phyloP scores from a whole-genome alignment of 352 stramenopile genomes.

The Phytophthora hybrid region DNA sequence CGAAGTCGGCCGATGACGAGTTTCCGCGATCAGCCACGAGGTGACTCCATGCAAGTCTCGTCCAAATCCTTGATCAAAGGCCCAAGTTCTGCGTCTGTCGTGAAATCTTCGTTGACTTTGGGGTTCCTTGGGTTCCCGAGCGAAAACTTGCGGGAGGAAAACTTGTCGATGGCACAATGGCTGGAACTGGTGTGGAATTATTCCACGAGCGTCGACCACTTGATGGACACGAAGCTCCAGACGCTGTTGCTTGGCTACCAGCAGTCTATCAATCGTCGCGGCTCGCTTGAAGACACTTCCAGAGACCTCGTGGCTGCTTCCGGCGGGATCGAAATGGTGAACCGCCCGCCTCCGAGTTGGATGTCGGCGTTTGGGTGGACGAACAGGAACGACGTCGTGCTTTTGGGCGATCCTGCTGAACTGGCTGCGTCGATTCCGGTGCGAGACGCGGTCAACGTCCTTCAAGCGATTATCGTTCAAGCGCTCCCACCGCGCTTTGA shows the following conservation, averaged over 20 bases:
- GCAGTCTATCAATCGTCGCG: conserved; percentile 5
- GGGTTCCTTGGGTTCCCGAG: conserved; percentile 37
- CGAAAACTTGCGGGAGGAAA: conserved; percentile 14
- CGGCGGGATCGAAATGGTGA: background rate
- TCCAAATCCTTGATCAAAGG: conserved; percentile 11
- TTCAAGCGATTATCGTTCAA: conserved; percentile 28
- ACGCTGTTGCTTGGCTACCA: conserved; percentile 21
- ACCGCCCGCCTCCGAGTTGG: conserved; percentile 16
- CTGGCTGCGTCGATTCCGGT: conserved; percentile 9
- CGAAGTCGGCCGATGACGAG: conserved; percentile 22
- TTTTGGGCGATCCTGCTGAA: conserved; percentile 6
- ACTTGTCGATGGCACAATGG: conserved; percentile 41
- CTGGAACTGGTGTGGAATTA: conserved; percentile 49
- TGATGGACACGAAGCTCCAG: conserved; percentile 33
- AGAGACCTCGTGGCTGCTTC: conserved; percentile 6
- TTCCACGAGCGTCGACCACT: conserved; percentile 19
- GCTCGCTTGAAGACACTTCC: conserved; percentile 20
- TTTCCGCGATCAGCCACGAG: conserved; percentile 12
- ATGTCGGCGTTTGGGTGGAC: conserved; percentile 33
- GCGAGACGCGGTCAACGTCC: conserved; percentile 17
- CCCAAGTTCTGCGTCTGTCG: background rate
- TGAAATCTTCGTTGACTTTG: conserved; percentile 1
- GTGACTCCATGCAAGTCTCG: background rate
- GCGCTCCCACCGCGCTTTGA: conserved; percentile 24
- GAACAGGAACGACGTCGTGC: background rate